A percentile compares a stretch with the other conserved stretches of the same genome.
These are phyloP conservation scores for Quillaja saponaria DNA, from an alignment of 306 rosid species.

Conservation along the genomic window DNA sequence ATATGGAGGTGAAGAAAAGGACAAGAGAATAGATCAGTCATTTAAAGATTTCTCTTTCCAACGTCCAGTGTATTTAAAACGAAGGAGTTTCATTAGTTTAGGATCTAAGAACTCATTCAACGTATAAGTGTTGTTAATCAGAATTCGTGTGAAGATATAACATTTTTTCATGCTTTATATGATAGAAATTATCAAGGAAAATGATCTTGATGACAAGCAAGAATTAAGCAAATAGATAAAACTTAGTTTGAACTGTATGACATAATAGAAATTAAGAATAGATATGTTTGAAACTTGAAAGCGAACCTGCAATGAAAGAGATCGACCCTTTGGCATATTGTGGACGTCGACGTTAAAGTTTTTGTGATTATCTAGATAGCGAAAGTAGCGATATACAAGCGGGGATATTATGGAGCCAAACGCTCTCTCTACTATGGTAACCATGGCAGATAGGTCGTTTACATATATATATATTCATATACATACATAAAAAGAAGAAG, in stretches of 20 bases:
- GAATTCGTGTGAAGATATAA: too few relatives aligned
- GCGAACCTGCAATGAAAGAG: conserved; percentile 81
- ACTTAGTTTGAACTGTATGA: neutral
- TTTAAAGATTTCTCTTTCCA: too few relatives aligned
- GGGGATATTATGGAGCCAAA: conserved; percentile 52
- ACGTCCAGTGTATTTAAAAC: too few relatives aligned
- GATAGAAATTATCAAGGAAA: neutral
- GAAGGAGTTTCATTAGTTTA: too few relatives aligned
- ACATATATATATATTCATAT: neutral
- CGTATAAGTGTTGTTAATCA: too few relatives aligned
- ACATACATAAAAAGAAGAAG: too few relatives aligned
- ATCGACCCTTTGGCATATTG: conserved; percentile 78
- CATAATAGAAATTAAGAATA: neutral
- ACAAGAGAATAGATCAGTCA: too few relatives aligned
- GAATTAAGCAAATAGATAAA: neutral
- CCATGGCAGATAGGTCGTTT: conserved; percentile 43
- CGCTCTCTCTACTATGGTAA: conserved; percentile 52
- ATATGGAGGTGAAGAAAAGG: too few relatives aligned
- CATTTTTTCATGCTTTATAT: neutral
- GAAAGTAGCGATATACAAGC: conserved; percentile 42
- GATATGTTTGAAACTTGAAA: conserved; percentile 10
- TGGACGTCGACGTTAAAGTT: conserved; percentile 37
- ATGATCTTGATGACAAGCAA: neutral
- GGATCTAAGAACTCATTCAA: too few relatives aligned
- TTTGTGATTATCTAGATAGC: conserved; percentile 29